Percentiles rank a stretch among this genome's conserved stretches.
These are phyloP conservation scores for Fusarium tricinctum DNA, from an alignment of 2,329 filamentous ascomycete species.

Conservation along the genomic window DNA sequence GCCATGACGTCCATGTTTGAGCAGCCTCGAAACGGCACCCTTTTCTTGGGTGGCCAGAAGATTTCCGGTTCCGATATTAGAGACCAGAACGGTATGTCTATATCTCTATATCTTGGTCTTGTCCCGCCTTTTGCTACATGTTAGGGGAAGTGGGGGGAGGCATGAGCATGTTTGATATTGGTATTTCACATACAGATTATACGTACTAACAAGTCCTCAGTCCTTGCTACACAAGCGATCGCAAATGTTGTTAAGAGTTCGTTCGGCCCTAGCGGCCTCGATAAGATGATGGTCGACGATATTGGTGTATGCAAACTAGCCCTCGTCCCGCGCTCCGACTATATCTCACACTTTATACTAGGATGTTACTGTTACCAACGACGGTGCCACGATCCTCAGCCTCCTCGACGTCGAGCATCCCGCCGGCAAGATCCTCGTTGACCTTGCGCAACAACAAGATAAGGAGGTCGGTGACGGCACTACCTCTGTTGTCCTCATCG, in stretches of 20 bases:
- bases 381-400: constrained; percentile 95
- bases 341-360: constrained; percentile 54
- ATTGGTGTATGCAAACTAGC: constrained; percentile 78
- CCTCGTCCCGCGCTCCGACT: constrained; percentile 33
- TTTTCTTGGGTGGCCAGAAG: constrained; percentile 97
- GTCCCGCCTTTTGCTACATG: constrained; percentile 44
- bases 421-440: constrained; percentile 97
- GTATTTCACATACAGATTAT: constrained; percentile 17
- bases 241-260: constrained; percentile 99
- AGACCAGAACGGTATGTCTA: constrained; percentile 86
- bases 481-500: constrained; percentile 97
- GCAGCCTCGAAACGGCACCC: constrained; percentile 92
- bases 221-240: constrained; percentile 95
- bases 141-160: constrained; percentile 48
- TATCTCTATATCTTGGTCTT: constrained; percentile 26
- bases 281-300: constrained; percentile 99
- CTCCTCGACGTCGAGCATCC: constrained; percentile 98
- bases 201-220: constrained; percentile 60
- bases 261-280: constrained; percentile 94
- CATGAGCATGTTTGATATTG: constrained; percentile 40
- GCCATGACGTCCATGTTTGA: constrained; percentile 96
- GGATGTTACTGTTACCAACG: constrained; percentile 99
- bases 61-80: constrained; percentile 96
- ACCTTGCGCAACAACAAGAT: constrained; percentile 97
- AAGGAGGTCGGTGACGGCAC: constrained; percentile 99